Evolutionary conservation across 192 early-diverging fungal species (phyloP), one percentile per base, ranked within the genome.

Genomic region (Podila verticillata): DNA sequence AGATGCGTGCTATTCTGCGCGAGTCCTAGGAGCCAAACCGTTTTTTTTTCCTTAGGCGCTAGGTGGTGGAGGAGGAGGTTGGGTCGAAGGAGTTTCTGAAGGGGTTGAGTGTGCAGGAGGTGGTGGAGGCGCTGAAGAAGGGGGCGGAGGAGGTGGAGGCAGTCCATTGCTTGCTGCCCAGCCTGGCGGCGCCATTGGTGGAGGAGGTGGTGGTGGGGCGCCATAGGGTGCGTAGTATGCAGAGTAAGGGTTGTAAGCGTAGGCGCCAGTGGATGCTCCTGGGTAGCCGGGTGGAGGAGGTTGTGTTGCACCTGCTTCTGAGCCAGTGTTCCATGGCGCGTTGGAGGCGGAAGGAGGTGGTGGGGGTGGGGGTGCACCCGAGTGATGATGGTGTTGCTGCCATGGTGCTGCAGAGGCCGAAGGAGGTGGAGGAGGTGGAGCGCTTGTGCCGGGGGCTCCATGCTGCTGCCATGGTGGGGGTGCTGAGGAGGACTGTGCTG

Each of bases 1-100:
- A 32, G 32, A 57, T 49, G 44, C 13, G 36, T 47, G 5, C 63
- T 24, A 24, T 44, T 63, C n/a, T 29, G 61, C 39, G 34, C n/a
- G 26, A 22, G 39, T 32, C 35, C 22, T 44, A 39, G 36, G 24
- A 44, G 34, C 61, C 61, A 63, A 17, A 4, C 28, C 17, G n/a
- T 1, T 44, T 44, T 44, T 44, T 9, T 44, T 44, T 15, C 39
- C 17, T 44, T 54, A 54, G 20, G 51, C 20, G 51, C 51, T 54
- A 62, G 75, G 72, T 39, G 71, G 68, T 24, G 84, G 73, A 19
- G 84, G 84, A 13, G 82, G 78, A 12, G 85, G 85, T 35, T 81
- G 82, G 6, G 82, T 75, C 17, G 66, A 68, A 19, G 82, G 71
- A 15, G 77, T 61, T 9, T 68, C 51, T 22, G 82, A 59, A 26